Percentiles rank a stretch among this genome's conserved stretches.
phyloP scores from a whole-genome alignment of 306 rosid genomes.

The Pachyrhizus erosus region DNA sequence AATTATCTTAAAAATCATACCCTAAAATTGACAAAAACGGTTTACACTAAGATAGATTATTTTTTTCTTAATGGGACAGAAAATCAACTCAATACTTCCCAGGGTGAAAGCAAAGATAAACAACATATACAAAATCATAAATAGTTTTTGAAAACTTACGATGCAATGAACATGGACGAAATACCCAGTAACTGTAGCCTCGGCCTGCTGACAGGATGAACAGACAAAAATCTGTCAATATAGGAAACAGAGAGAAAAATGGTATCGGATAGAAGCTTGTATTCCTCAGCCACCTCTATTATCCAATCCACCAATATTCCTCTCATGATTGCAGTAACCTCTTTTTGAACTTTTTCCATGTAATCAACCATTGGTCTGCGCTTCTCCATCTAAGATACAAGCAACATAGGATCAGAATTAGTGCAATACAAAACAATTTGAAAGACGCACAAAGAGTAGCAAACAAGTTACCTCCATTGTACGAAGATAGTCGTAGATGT shows the following conservation, averaged over 20 bases:
- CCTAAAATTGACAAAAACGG: too few species aligned
- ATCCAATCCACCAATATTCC: slow-evolving; percentile 85
- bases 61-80: too few species aligned
- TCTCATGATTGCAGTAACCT: slow-evolving; percentile 66
- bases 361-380: slow-evolving; percentile 65
- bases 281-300: slow-evolving; percentile 76
- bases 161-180: slow-evolving; percentile 78
- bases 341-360: slow-evolving; percentile 65
- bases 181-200: slow-evolving; percentile 73
- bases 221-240: slow-evolving; percentile 67
- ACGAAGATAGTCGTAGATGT: slow-evolving; percentile 60
- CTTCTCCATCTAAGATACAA: slow-evolving; percentile 58
- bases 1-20: too few species aligned
- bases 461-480: slow-evolving; percentile 59
- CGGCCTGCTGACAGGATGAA: slow-evolving; percentile 41
- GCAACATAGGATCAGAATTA: neutral
- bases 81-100: too few species aligned
- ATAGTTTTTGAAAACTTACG: slow-evolving; percentile 39
- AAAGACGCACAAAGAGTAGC: neutral
- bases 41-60: too few species aligned
- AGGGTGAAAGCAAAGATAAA: too few species aligned
- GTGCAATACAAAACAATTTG: neutral
- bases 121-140: too few species aligned
- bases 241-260: slow-evolving; percentile 65
- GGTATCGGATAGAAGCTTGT: slow-evolving; percentile 73